Percentiles rank a stretch among this genome's conserved stretches.
These are phyloP conservation scores for Juglanconis oblonga DNA, from an alignment of 2,329 filamentous ascomycete genomes.

Conservation along the genomic window DNA sequence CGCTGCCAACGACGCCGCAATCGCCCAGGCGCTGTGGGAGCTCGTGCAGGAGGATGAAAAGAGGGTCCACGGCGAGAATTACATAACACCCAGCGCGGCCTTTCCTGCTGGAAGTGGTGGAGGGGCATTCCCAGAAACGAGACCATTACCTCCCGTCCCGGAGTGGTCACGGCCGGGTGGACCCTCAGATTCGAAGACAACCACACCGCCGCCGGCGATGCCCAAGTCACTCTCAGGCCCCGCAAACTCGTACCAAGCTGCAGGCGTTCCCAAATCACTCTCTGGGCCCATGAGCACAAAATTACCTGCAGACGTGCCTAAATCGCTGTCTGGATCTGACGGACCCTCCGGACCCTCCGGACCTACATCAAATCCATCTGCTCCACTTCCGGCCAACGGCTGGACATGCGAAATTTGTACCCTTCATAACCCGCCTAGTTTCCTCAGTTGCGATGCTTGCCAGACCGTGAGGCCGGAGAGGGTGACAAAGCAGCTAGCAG, in stretches of 20 bases:
- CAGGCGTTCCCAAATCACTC: background rate
- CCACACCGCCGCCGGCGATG: background rate
- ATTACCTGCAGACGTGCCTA: background rate
- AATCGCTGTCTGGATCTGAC: background rate
- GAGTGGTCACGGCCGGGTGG: slow-evolving; percentile 12
- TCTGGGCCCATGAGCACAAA: background rate
- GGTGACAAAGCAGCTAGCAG: slow-evolving; percentile 16
- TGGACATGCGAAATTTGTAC: slow-evolving; percentile 59
- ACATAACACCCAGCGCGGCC: slow-evolving; percentile 47
- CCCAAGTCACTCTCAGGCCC: background rate
- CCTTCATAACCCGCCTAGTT: slow-evolving; percentile 50
- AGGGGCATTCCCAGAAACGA: slow-evolving; percentile 30
- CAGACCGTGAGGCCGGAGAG: slow-evolving; percentile 38
- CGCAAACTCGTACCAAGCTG: background rate
- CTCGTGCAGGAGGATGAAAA: slow-evolving; percentile 77
- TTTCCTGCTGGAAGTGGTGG: slow-evolving; percentile 47
- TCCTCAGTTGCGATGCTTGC: slow-evolving; percentile 56
- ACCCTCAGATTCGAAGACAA: background rate
- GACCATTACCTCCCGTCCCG: slow-evolving; percentile 18
- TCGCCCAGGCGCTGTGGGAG: slow-evolving; percentile 82
- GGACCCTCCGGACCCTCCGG: too few relatives aligned
- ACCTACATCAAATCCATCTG: background rate
- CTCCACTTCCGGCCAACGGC: slow-evolving; percentile 20
- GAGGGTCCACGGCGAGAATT: slow-evolving; percentile 51
- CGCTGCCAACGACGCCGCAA: slow-evolving; percentile 82